These are phyloP conservation scores for Alternaria ethzedia DNA, from an alignment of 2,329 filamentous ascomycete species.

Conservation along the genomic window DNA sequence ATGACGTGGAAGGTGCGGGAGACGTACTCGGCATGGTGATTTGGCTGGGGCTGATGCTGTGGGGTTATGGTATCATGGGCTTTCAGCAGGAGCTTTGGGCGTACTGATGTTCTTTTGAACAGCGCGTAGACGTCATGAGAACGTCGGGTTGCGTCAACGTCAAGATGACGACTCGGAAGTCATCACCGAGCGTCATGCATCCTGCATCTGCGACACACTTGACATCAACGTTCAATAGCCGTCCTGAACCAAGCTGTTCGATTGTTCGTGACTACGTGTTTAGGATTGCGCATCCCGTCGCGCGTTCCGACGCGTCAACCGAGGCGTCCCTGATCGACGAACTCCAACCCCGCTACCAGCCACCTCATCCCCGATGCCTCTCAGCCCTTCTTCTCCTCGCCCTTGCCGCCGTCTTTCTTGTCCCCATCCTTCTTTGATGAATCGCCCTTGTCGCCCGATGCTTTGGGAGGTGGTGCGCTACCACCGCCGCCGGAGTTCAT, in stretches of 20 bases:
- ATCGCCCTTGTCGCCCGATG: neutral
- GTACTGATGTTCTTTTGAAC: neutral
- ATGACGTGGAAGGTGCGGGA: neutral
- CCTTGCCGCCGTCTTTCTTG: neutral
- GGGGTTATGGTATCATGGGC: neutral
- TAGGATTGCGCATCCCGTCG: neutral
- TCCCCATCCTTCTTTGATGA: neutral
- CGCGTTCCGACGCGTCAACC: neutral
- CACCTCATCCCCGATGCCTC: neutral
- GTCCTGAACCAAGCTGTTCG: neutral
- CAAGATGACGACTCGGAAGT: neutral
- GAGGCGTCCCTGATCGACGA: neutral
- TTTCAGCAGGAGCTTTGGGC: neutral
- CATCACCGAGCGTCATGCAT: neutral
- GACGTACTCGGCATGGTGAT: neutral
- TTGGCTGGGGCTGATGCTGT: neutral
- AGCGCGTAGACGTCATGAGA: neutral
- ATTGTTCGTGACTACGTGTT: neutral
- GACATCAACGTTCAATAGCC: neutral
- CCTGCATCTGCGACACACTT: neutral
- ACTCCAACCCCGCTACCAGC: neutral
- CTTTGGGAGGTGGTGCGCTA: neutral
- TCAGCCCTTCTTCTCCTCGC: neutral
- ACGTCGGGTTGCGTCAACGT: neutral
- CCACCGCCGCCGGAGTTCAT: neutral